Evolutionary conservation across 2,329 filamentous ascomycete genomes (phyloP).

Genomic region (Xylariaceae sp.): DNA sequence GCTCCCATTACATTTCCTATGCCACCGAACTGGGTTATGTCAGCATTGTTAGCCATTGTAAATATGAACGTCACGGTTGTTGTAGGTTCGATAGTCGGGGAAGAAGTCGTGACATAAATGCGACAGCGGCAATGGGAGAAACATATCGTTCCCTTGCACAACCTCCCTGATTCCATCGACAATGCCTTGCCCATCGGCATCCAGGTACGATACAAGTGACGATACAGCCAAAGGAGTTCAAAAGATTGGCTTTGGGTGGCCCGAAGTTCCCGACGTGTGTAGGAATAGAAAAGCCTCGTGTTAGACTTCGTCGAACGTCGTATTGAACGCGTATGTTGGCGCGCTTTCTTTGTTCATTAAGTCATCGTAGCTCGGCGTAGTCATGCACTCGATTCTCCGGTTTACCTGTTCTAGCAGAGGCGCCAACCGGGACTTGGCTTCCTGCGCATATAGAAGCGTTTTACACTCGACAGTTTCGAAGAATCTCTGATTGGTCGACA

Average conservation of each 20-base stretch:
- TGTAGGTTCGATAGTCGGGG: too few relatives aligned
- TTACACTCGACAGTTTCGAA: slow-evolving; percentile 8
- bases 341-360: not conserved
- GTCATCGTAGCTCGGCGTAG: not conserved
- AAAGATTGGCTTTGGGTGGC: slow-evolving; percentile 28
- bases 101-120: slow-evolving; percentile 9
- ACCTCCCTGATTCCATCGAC: slow-evolving; percentile 2
- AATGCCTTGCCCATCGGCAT: slow-evolving; percentile 9
- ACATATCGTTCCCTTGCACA: slow-evolving; percentile 12
- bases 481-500: slow-evolving; percentile 3
- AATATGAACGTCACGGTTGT: not conserved
- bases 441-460: slow-evolving; percentile 7
- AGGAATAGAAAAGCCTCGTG: not conserved
- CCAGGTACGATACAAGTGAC: slow-evolving; percentile 15
- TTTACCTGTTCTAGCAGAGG: slow-evolving; percentile 2
- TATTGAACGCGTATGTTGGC: not conserved
- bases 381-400: not conserved
- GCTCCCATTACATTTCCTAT: slow-evolving; percentile 10
- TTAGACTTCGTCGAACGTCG: not conserved
- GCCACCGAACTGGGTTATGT: slow-evolving; percentile 13
- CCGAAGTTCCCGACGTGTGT: slow-evolving; percentile 19
- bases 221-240: slow-evolving; percentile 23
- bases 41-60: not conserved
- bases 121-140: slow-evolving; percentile 13
- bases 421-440: not conserved